A percentile compares a stretch with the other conserved stretches of the same genome.
These are phyloP conservation scores for Pyricularia sp. DNA, from an alignment of 2,329 filamentous ascomycete species.

Conservation along the genomic window DNA sequence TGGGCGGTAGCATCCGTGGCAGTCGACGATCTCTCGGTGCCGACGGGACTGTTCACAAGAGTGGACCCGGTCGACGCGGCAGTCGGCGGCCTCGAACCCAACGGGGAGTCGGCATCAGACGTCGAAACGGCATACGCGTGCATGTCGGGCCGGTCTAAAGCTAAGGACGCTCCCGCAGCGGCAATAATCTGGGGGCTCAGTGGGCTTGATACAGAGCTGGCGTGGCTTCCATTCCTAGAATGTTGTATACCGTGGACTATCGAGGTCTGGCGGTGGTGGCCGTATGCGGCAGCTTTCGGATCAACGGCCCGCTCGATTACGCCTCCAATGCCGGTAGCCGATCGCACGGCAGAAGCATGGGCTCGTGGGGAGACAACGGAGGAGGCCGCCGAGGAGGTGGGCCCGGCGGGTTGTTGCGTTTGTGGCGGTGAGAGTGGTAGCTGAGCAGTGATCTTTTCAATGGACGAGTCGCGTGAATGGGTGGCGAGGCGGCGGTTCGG, in stretches of 20 bases:
- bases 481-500: slow-evolving; percentile 25
- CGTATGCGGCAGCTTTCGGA: slow-evolving; percentile 47
- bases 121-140: slow-evolving; percentile 26
- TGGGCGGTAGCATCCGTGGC: slow-evolving; percentile 28
- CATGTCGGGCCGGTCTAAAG: slow-evolving; percentile 39
- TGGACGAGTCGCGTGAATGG: slow-evolving; percentile 46
- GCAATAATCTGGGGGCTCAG: slow-evolving; percentile 79
- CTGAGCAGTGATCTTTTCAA: slow-evolving; percentile 32
- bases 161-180: slow-evolving; percentile 43
- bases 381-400: slow-evolving; percentile 16
- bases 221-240: slow-evolving; percentile 75
- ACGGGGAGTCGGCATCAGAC: slow-evolving; percentile 28
- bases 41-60: slow-evolving; percentile 10
- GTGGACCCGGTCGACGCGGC: slow-evolving; percentile 8
- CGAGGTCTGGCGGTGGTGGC: slow-evolving; percentile 89
- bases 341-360: slow-evolving; percentile 21
- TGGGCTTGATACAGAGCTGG: slow-evolving; percentile 68
- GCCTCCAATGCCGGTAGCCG: slow-evolving; percentile 26
- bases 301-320: slow-evolving; percentile 41
- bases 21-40: slow-evolving; percentile 33
- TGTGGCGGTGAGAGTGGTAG: slow-evolving; percentile 14
- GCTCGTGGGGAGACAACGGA: slow-evolving; percentile 21
- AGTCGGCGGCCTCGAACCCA: slow-evolving; percentile 27
- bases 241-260: slow-evolving; percentile 96
- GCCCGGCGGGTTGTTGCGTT: slow-evolving; percentile 10